Evolutionary conservation across 768 basidiomycete species (phyloP), one percentile per base, ranked within the genome.

Genomic region (Termitomyces sp.): DNA sequence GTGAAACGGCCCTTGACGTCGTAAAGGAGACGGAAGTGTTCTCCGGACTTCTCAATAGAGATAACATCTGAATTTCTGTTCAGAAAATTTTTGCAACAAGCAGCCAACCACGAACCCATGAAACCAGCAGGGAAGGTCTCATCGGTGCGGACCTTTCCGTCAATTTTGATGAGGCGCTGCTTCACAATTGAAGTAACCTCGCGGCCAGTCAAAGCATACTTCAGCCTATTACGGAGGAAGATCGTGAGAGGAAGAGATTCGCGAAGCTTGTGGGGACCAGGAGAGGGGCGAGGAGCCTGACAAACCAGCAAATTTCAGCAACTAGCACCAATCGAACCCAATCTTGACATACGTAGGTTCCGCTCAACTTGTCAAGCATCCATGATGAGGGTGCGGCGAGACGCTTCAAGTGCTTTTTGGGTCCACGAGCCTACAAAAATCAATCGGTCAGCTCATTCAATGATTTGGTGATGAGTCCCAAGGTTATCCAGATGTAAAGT

Each of bases 1-100:
- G 94, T 91, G 82, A 99, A 99, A 64, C 97, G 97, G 65, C 97
- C 97, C 81, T 99, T 99, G 76, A 98, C 87, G 72, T 98, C 97
- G 82, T 98, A 98, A 43, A 99, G 82, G 59, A 98, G 85, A 74
- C 97, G 96, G 89, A 98, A 99, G 81, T 98, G 89, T 76, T 99
- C 97, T 76, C 89, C 91, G 26, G 96, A 98, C 74, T 97, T 96
- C 76, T 99, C 96, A 61, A 99, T 91, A 59, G 92, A 85, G 72
- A 99, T 83, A 62, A 98, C 96, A 74, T 99, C 96, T 96, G 55
- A 3, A 26, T 38, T 44, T 50, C 46, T 58, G 33, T 26, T 41
- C 23, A 43, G 44, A 57, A 50, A 31, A 61, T 28, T 33, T 10
- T 9, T 41, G 51, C 5, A 12, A 6, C 28, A 8, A 23, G 15